A percentile compares a stretch with the other conserved stretches of the same genome.
Evolutionary conservation across 257 asterid species (phyloP).

Genomic region (Solanum clarkiae): DNA sequence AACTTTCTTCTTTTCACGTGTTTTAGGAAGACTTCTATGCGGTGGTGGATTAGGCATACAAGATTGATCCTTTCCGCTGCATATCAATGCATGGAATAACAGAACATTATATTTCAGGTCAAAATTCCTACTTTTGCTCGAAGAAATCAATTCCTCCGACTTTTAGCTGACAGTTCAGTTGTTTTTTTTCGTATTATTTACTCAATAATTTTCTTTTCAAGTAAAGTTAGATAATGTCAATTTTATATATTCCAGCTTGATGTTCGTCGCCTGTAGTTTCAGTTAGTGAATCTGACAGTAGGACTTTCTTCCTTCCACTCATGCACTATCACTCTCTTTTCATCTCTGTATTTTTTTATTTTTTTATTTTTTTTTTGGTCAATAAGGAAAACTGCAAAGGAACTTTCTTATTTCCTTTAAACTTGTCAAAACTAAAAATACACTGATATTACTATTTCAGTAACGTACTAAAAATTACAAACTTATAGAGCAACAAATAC

Average conservation of each 20-base stretch:
- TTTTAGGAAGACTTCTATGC: slow-evolving; percentile 90
- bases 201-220: not conserved
- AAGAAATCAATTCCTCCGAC: not conserved
- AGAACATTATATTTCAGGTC: slow-evolving; percentile 80
- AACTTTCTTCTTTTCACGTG: not conserved
- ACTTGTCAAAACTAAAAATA: not conserved
- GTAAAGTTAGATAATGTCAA: not conserved
- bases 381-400: not conserved
- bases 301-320: not conserved
- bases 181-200: not conserved
- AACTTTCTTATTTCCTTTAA: not conserved
- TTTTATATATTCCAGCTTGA: not conserved
- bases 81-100: slow-evolving; percentile 97
- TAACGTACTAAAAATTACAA: not conserved
- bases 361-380: not conserved
- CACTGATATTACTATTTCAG: not conserved
- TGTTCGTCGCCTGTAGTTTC: not conserved
- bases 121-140: slow-evolving; percentile 1
- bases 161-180: not conserved
- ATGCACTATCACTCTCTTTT: not conserved
- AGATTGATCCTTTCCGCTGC: slow-evolving; percentile 91
- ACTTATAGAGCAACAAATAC: not conserved
- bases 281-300: not conserved
- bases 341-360: not conserved
- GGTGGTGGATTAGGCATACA: slow-evolving; percentile 93